These are phyloP conservation scores for Camptophora hylomeconis DNA, from an alignment of 2,329 filamentous ascomycete species.

Conservation along the genomic window DNA sequence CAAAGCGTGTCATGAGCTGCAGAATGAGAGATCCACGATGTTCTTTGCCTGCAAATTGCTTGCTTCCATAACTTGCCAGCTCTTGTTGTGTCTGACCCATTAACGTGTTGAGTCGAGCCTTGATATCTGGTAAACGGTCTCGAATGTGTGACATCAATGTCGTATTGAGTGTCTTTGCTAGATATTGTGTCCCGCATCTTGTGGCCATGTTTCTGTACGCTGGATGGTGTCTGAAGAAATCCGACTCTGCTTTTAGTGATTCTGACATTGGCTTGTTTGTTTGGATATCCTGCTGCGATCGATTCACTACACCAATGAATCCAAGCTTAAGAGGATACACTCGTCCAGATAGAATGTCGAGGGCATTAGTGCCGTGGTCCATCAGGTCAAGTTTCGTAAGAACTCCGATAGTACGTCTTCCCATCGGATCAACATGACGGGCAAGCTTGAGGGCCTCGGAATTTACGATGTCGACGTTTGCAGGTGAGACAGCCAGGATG, in stretches of 20 bases:
- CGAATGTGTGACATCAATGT: conserved; percentile 95
- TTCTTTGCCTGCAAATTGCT: conserved; percentile 94
- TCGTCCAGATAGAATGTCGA: conserved; percentile 92
- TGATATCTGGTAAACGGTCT: conserved; percentile 92
- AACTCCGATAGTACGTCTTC: conserved; percentile 88
- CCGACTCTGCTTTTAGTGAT: conserved; percentile 74
- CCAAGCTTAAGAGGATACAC: conserved; percentile 95
- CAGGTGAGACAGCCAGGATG: conserved; percentile 87
- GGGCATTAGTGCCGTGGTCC: conserved; percentile 95
- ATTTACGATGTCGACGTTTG: conserved; percentile 96
- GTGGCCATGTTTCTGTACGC: conserved; percentile 93
- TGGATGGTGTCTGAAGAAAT: conserved; percentile 95
- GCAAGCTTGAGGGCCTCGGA: conserved; percentile 95
- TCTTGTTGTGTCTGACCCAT: conserved; percentile 99
- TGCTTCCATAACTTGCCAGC: conserved; percentile 92
- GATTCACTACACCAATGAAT: conserved; percentile 95
- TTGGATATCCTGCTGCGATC: conserved; percentile 96
- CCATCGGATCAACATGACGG: conserved; percentile 89
- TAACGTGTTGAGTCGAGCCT: conserved; percentile 88
- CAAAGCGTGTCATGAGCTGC: conserved; percentile 96
- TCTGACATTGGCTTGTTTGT: conserved; percentile 90
- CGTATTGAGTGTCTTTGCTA: conserved; percentile 87
- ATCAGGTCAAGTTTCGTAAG: conserved; percentile 95
- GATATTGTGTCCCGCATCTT: conserved; percentile 82
- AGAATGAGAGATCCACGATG: conserved; percentile 89